These are phyloP conservation scores for Usnea hakonensis DNA, from an alignment of 495 filamentous ascomycete species.

Conservation along the genomic window DNA sequence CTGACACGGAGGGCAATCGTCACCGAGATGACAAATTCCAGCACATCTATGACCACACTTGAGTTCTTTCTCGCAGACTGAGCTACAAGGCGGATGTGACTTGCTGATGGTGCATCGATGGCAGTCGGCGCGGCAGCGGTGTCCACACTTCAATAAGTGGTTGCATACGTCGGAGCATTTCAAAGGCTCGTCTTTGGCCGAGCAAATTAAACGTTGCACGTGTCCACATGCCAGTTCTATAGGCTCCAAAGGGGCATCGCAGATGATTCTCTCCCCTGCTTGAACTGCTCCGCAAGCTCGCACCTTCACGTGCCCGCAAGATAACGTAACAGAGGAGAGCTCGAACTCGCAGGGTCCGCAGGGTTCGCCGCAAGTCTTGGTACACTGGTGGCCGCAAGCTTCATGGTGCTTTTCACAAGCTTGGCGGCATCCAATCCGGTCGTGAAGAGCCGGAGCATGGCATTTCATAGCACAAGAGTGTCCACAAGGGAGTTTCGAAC, in stretches of 20 bases:
- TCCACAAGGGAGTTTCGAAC: slow-evolving; percentile 51
- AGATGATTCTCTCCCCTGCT: slow-evolving; percentile 22
- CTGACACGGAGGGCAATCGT: slow-evolving; percentile 42
- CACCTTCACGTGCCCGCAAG: slow-evolving; percentile 47
- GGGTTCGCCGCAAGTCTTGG: slow-evolving; percentile 45
- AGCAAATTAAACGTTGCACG: slow-evolving; percentile 16
- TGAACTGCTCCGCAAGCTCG: slow-evolving; percentile 39
- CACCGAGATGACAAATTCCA: slow-evolving; percentile 40
- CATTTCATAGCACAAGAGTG: slow-evolving; percentile 55
- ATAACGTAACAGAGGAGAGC: slow-evolving; percentile 36
- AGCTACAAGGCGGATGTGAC: slow-evolving; percentile 31
- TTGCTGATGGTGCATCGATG: slow-evolving; percentile 32
- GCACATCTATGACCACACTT: slow-evolving; percentile 49
- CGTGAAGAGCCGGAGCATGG: slow-evolving; percentile 54
- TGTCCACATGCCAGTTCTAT: slow-evolving; percentile 47
- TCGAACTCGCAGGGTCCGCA: slow-evolving; percentile 34
- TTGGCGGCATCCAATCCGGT: slow-evolving; percentile 49
- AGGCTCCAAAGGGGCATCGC: slow-evolving; percentile 28
- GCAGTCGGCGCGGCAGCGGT: slow-evolving; percentile 41
- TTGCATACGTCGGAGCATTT: slow-evolving; percentile 19
- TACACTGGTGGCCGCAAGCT: slow-evolving; percentile 53
- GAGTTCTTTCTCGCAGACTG: slow-evolving; percentile 37
- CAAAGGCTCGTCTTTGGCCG: slow-evolving; percentile 1
- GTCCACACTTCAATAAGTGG: slow-evolving; percentile 20
- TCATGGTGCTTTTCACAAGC: slow-evolving; percentile 42